Evolutionary conservation across 1,284 basidiomycete genomes (phyloP).

Genomic region (Cryptococcus sp.): DNA sequence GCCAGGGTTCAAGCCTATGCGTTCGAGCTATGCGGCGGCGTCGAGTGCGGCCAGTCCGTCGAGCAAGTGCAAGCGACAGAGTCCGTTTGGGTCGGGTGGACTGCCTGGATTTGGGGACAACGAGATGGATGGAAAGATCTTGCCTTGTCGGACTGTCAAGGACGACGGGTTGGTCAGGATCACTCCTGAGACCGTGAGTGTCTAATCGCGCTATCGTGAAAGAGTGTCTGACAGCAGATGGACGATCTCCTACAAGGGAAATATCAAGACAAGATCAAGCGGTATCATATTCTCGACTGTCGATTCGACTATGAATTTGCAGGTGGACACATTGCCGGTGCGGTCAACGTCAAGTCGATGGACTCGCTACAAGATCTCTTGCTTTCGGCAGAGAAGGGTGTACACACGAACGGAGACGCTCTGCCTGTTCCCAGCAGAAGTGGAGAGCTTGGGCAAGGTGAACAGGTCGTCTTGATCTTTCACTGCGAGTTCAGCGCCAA

Average conservation of each 20-base stretch:
- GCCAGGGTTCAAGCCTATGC: constrained; percentile 27
- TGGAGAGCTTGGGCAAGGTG: constrained; percentile 55
- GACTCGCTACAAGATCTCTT: constrained; percentile 73
- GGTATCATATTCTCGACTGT: constrained; percentile 85
- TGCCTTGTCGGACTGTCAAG: constrained; percentile 87
- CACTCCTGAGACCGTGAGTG: constrained; percentile 65
- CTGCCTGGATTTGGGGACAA: constrained; percentile 83
- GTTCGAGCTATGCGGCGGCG: constrained; percentile 16
- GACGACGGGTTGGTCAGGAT: constrained; percentile 96
- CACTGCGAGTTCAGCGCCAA: constrained; percentile 98
- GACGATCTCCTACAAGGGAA: constrained; percentile 67
- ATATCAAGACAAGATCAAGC: constrained; percentile 60
- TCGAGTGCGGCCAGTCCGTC: constrained; percentile 12
- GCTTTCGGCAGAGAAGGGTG: constrained; percentile 52
- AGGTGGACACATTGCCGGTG: constrained; percentile 88
- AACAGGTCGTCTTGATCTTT: constrained; percentile 86
- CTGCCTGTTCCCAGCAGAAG: constrained; percentile 75
- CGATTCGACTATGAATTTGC: constrained; percentile 95
- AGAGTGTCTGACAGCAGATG: constrained; percentile 51
- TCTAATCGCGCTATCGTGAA: neutral
- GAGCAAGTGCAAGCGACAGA: constrained; percentile 19
- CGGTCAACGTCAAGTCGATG: constrained; percentile 86
- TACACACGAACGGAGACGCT: constrained; percentile 43
- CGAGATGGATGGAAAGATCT: constrained; percentile 82
- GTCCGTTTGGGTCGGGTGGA: constrained; percentile 43